Evolutionary conservation across 2,329 filamentous ascomycete species (phyloP), one percentile per base, ranked within the genome.

Genomic region (Ceratocystis eucalypticola): DNA sequence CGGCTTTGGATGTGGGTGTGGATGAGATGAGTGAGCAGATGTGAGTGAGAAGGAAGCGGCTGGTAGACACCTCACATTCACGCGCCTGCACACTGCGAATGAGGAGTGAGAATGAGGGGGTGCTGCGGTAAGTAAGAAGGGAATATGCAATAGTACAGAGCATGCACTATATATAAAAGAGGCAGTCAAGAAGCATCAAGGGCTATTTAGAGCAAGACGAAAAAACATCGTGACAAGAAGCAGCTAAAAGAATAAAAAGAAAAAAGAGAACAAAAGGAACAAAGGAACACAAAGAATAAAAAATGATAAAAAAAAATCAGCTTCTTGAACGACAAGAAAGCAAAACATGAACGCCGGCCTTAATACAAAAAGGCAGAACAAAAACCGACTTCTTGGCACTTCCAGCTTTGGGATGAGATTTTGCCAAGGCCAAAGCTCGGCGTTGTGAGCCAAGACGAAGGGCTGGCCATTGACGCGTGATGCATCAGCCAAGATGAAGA

Each of bases 371-470:
- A 22, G 17, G 6, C 53, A 30, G 53, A 53, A n/a, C 48, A 50
- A 10, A 59, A 59, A 59, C 28, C 28, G 53, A 59, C 25, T 61
- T 66, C 66, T 67, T 67, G 66, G 66, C 66, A 53, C 62, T 64
- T 59, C 30, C 62, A 64, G 64, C 41, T 48, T 50, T 63, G 61
- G 41, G 44, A 63, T 45, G 61, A 67, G 66, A 64, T 67, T 67
- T 67, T 62, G 66, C 66, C 66, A 67, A 67, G 66, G 61, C 66
- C 61, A 57, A 61, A 64, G 66, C 62, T 67, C 66, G 66, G 66
- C 66, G 66, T 67, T 67, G 61, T 46, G 66, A 61, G 66, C 66
- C 66, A 67, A 67, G 66, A 67, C 33, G 64, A 63, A 63, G 44
- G 66, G 37, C 61, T 61, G 30, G 62, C 50, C 44, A 15, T 59